These are phyloP conservation scores for Emericellopsis atlantica DNA, from an alignment of 2,329 filamentous ascomycete genomes.

Conservation along the genomic window DNA sequence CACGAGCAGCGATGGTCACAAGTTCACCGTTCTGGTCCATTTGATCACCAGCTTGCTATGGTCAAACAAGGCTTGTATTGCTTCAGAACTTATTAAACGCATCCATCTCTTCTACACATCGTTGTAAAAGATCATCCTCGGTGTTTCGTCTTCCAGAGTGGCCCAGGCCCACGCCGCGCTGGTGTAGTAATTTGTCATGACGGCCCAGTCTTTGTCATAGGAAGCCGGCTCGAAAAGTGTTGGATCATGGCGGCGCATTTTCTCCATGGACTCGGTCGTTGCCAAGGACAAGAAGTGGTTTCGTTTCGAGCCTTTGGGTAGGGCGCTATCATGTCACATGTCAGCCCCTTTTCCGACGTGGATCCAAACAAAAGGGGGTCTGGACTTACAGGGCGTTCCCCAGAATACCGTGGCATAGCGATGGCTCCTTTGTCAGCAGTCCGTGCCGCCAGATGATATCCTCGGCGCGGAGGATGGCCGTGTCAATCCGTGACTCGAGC, in stretches of 20 bases:
- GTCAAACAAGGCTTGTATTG: too few species aligned
- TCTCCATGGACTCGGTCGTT: conserved; percentile 41
- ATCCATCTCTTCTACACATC: conserved; percentile 14
- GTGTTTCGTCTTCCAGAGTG: conserved; percentile 17
- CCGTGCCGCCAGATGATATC: conserved; percentile 43
- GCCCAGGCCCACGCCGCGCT: conserved; percentile 25
- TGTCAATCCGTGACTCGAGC: conserved; percentile 38
- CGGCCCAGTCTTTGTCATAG: conserved; percentile 17
- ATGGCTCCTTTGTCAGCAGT: conserved; percentile 50
- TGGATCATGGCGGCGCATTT: conserved; percentile 16
- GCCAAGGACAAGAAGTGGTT: conserved; percentile 47
- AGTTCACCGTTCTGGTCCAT: too few species aligned
- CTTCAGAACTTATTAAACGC: background rate
- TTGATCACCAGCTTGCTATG: too few species aligned
- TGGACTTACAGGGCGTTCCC: conserved; percentile 49
- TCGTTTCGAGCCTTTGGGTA: conserved; percentile 17
- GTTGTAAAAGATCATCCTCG: conserved; percentile 21
- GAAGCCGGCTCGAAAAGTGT: conserved; percentile 22
- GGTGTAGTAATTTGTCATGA: conserved; percentile 20
- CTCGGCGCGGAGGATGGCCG: conserved; percentile 35
- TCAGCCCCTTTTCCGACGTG: background rate
- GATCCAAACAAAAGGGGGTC: conserved; percentile 15
- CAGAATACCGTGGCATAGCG: conserved; percentile 52
- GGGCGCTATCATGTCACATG: conserved; percentile 9
- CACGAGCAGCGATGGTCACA: too few species aligned